Evolutionary conservation across 2,329 filamentous ascomycete genomes (phyloP), one percentile per base, ranked within the genome.

Genomic region (Chrysosporium queenslandicum): DNA sequence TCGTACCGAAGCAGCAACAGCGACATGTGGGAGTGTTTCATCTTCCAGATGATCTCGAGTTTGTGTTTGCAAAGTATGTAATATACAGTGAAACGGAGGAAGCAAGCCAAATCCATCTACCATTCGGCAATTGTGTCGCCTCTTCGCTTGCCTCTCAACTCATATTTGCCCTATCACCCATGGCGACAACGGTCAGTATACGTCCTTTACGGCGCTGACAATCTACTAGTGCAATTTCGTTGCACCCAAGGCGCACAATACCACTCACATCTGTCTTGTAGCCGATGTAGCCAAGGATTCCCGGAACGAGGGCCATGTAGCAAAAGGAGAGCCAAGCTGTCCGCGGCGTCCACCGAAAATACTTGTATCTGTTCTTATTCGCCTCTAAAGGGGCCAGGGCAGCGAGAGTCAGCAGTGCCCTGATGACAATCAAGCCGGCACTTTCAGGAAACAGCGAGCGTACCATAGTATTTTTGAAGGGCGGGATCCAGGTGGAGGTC

Each of bases 261-360:
- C 8, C 21, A 81, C 88, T 81, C 73, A 97, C 92, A 64, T 97
- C 91, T 57, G 84, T 90, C 65, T 80, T 81, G 68, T 86, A 94
- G 54, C 81, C 87, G 53, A 87, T 65, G 65, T 83, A 82, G 43
- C 82, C 82, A 59, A 94, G 62, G 53, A 86, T 74, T 37, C 73
- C 69, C 6, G 92, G 92, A 40, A 96, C 79, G 50, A 83, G 73
- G 30, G 82, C 73, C 54, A 85, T 78, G 70, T 91, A 96, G 58
- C 84, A 75, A 66, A 96, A 81, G 3, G 84, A 83, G 64, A 96
- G 71, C 73, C 80, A 82, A 27, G 87, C 88, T 42, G 88, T 94
- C 64, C 86, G 79, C 49, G 82, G 79, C 32, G 86, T 97, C 87
- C 88, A 97, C 70, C 88, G 81, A 80, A 97, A 98, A 80, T 87